These are phyloP conservation scores for Scheffersomyces lignicola DNA, from an alignment of 1,139 yeast genomes.

Conservation along the genomic window DNA sequence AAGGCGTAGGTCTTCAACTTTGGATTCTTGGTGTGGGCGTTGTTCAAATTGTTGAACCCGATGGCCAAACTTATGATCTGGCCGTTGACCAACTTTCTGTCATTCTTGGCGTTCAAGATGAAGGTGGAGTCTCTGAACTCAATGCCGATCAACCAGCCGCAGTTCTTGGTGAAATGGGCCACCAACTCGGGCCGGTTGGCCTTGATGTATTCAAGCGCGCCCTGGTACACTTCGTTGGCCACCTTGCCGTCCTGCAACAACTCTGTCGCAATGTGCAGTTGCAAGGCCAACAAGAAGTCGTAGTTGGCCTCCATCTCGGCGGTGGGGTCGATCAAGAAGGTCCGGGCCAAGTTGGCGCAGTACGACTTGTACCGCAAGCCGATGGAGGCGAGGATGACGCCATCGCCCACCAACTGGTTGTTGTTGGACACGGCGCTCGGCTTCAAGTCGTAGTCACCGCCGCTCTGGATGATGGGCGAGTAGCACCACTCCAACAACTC, in stretches of 20 bases:
- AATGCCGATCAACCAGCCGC: slow-evolving; percentile 89
- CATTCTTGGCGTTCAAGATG: slow-evolving; percentile 72
- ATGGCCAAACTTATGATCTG: slow-evolving; percentile 75
- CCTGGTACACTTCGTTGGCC: slow-evolving; percentile 66
- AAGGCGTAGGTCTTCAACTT: slow-evolving; percentile 62
- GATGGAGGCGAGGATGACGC: slow-evolving; percentile 79
- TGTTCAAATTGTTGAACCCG: slow-evolving; percentile 68
- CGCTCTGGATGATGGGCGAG: slow-evolving; percentile 88
- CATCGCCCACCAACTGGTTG: slow-evolving; percentile 66
- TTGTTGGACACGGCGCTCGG: slow-evolving; percentile 81
- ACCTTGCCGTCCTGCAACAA: slow-evolving; percentile 66
- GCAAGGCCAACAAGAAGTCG: slow-evolving; percentile 70
- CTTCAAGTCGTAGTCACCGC: slow-evolving; percentile 79
- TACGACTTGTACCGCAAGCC: slow-evolving; percentile 89
- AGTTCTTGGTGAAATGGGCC: slow-evolving; percentile 68
- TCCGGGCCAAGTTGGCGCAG: slow-evolving; percentile 85
- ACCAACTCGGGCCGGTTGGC: slow-evolving; percentile 64
- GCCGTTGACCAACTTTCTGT: slow-evolving; percentile 66
- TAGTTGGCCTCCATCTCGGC: slow-evolving; percentile 76
- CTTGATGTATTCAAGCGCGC: slow-evolving; percentile 59
- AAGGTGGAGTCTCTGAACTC: slow-evolving; percentile 85
- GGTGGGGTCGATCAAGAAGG: slow-evolving; percentile 88
- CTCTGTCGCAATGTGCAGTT: slow-evolving; percentile 54
- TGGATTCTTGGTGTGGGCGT: slow-evolving; percentile 45
- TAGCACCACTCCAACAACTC: slow-evolving; percentile 91